Base-by-base conservation (phyloP, 2,329 filamentous ascomycete genomes). In the Diplodia corticola region DNA sequence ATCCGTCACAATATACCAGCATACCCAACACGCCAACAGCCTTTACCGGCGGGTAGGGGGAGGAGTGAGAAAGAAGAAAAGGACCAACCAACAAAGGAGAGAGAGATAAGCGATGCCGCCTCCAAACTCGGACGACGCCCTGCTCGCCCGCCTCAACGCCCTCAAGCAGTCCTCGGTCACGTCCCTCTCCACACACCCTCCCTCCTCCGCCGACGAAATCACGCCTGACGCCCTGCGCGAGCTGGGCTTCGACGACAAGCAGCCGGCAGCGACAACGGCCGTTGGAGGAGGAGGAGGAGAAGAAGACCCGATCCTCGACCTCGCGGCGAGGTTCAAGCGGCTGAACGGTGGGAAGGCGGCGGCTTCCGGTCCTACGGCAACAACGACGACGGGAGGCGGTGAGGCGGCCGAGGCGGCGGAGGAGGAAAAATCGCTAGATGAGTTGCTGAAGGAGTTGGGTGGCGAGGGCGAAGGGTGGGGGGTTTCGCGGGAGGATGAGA, bases 111-210 rank as follows among this genome's bases (percentile, higher is more conserved):
- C 48, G 24, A 46, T 44, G 24, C 30, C 64, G 15, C 28, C 33
- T 33, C 26, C 33, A 13, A 50, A 53, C 33, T 20, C 13, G 49
- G 48, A 67, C 40, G 75, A 80, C 59, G 74, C 78, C 66, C 78
- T 84, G 22, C 79, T 83, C 64, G 80, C 81, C 22, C 79, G 82
- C 57, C 75, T 83, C 40, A 83, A 83, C 68, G 81, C 81, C 15
- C 75, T 83, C 55, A 82, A 82, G 70, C 78, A 79, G 50, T 79
- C 80, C 1, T 75, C 72, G 30, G 74, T 82, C 22, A 77, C 69
- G 7, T 33, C 30, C 60, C 71, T 82, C 20, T 67, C 64, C 70
- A 17, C 69, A 71, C 48, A 63, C 13, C 67, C 68, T n/a, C 54
- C 70, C 24, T 54, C 71, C 15, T 24, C 48, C 33, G 33, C 71